Base-by-base conservation (phyloP, 2,329 filamentous ascomycete species). In the Verticillium zaregamsianum region DNA sequence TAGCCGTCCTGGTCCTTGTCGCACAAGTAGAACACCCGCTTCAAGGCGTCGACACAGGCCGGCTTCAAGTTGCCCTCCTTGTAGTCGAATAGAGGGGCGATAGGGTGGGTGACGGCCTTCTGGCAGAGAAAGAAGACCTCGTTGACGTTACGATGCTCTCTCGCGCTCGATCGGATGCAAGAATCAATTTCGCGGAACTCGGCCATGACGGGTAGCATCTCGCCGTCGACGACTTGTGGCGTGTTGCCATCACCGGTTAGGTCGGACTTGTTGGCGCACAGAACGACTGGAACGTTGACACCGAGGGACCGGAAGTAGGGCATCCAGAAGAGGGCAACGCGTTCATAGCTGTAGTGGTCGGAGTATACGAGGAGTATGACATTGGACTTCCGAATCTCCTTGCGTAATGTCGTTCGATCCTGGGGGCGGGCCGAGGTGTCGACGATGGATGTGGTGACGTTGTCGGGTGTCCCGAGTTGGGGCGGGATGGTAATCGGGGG, bases 161-260 rank as follows among this genome's bases (percentile, higher is more conserved):
- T 87, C 23, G 94, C 93, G 75, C 93, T 98, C 9, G 93, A 93
- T 61, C 95, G 86, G 72, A 99, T 98, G 76, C 95, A 99, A 0
- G 93, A 97, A 74, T 99, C 95, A 66, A 99, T 97, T 76, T 98
- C 95, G 72, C 97, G 94, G 78, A 98, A 99, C 77, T 99, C 95
- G 64, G 91, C 90, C 95, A 99, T 97, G 66, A 99, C 89, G 0
- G 95, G 95, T 35, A 98, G 82, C 92, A 99, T 97, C 79, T 99
- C 95, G 74, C 98, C 95, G 70, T 97, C 91, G 55, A 97, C 87
- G 9, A 97, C 90, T 73, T 97, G 92, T 0, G 92, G 85, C 9
- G 92, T 92, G 63, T 84, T 90, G 52, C 86, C 89, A 68, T 90
- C 89, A 3, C 85, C 86, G 3, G 87, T 86, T 60, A 97, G 81